phyloP scores from a whole-genome alignment of 768 basidiomycete genomes.

The Lactarius hengduanensis region DNA sequence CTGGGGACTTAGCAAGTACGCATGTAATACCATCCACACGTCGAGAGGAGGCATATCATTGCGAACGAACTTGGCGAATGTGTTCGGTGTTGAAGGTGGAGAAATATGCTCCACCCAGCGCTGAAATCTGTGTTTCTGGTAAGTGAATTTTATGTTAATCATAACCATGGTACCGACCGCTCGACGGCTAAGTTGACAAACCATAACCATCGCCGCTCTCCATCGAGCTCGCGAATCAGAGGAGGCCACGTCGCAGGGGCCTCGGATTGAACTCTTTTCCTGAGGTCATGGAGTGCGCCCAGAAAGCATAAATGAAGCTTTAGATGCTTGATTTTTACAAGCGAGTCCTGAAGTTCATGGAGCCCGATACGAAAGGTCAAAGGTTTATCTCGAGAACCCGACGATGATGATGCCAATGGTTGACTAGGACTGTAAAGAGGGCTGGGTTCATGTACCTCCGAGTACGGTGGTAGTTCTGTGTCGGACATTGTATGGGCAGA shows the following conservation, averaged over 20 bases:
- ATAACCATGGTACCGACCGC: constrained; percentile 30
- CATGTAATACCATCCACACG: constrained; percentile 46
- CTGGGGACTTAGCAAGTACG: constrained; percentile 42
- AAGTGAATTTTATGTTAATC: not conserved
- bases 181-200: constrained; percentile 42
- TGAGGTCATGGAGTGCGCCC: constrained; percentile 17
- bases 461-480: constrained; percentile 15
- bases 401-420: constrained; percentile 16
- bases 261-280: constrained; percentile 12
- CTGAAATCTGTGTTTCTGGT: constrained; percentile 35
- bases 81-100: constrained; percentile 27
- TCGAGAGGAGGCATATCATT: constrained; percentile 39
- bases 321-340: constrained; percentile 13
- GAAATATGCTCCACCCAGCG: constrained; percentile 33
- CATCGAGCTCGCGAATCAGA: constrained; percentile 28
- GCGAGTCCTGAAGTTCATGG: constrained; percentile 17
- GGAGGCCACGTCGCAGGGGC: constrained; percentile 6
- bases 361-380: constrained; percentile 14
- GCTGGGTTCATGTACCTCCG: not conserved
- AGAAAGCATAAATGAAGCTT: constrained; percentile 20
- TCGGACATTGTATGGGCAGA: constrained; percentile 8
- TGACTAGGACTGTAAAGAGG: not conserved
- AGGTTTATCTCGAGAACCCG: not conserved
- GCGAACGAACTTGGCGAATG: constrained; percentile 31
- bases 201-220: constrained; percentile 40